These are phyloP conservation scores for Cladosporium oxysporum DNA, from an alignment of 2,329 filamentous ascomycete species.

Conservation along the genomic window DNA sequence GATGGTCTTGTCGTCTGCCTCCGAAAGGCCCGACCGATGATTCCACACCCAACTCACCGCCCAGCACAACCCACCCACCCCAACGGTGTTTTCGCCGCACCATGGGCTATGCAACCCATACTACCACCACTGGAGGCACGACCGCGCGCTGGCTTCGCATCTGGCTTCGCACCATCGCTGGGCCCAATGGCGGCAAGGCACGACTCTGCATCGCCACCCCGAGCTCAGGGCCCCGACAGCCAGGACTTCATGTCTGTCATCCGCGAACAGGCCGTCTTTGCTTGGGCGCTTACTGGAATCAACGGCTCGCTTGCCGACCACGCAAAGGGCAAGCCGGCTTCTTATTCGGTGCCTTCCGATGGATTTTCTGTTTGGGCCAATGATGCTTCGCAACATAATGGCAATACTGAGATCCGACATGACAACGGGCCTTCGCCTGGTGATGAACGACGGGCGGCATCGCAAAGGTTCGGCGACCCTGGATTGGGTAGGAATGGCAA, in stretches of 20 bases:
- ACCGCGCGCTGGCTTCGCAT: conserved; percentile 30
- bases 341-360: conserved; percentile 63
- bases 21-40: conserved; percentile 69
- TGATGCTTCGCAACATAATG: conserved; percentile 26
- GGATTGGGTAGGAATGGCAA: conserved; percentile 29
- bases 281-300: conserved; percentile 78
- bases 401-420: conserved; percentile 7
- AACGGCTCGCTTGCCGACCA: conserved; percentile 72
- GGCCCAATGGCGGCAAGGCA: conserved; percentile 35
- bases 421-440: conserved; percentile 8
- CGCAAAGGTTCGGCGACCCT: conserved; percentile 36
- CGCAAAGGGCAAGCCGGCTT: conserved; percentile 61
- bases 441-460: conserved; percentile 16
- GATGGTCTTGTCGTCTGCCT: conserved; percentile 83
- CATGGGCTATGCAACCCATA: conserved; percentile 73
- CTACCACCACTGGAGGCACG: conserved; percentile 43
- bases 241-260: conserved; percentile 76
- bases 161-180: conserved; percentile 40
- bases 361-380: conserved; percentile 63
- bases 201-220: conserved; percentile 22
- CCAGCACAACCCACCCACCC: conserved; percentile 50
- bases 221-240: conserved; percentile 53
- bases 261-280: conserved; percentile 83
- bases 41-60: conserved; percentile 59
- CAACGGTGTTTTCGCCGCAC: conserved; percentile 74